phyloP scores from a whole-genome alignment of 257 asterid genomes.

The Lantana camara region DNA sequence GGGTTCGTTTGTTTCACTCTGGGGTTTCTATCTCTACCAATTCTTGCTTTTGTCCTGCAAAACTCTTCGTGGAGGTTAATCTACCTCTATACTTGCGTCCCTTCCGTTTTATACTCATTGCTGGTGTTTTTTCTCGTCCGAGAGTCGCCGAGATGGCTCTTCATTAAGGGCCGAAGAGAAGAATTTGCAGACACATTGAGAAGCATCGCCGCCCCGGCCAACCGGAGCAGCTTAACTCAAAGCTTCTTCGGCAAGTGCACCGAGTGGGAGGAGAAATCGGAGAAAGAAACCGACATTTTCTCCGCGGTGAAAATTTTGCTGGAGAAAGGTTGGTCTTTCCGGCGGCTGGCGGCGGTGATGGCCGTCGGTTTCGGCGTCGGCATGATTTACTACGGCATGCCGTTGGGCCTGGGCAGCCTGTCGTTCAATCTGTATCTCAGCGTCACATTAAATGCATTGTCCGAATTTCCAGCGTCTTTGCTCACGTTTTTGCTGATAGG shows the following conservation, averaged over 20 bases:
- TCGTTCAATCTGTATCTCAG: slow-evolving; percentile 53
- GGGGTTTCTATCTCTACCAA: slow-evolving; percentile 71
- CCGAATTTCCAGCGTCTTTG: slow-evolving; percentile 62
- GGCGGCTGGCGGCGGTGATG: slow-evolving; percentile 47
- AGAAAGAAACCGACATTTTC: slow-evolving; percentile 37
- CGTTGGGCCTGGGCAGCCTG: slow-evolving; percentile 57
- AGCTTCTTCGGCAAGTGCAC: slow-evolving; percentile 48
- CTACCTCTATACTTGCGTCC: slow-evolving; percentile 58
- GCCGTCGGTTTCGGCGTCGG: slow-evolving; percentile 61
- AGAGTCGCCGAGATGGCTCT: slow-evolving; percentile 86
- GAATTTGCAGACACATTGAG: slow-evolving; percentile 51
- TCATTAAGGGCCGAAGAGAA: slow-evolving; percentile 49
- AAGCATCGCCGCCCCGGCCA: slow-evolving; percentile 40
- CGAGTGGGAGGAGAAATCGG: neutral
- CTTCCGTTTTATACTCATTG: slow-evolving; percentile 38
- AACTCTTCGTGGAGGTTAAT: slow-evolving; percentile 62
- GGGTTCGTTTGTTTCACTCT: slow-evolving; percentile 59
- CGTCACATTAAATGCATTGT: slow-evolving; percentile 56
- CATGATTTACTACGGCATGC: slow-evolving; percentile 74
- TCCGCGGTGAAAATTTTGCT: slow-evolving; percentile 45
- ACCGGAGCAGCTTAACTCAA: slow-evolving; percentile 34
- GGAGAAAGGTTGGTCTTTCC: slow-evolving; percentile 50
- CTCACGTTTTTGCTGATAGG: slow-evolving; percentile 40
- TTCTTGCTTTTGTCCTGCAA: slow-evolving; percentile 33
- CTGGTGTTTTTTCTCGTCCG: slow-evolving; percentile 33